phyloP scores from a whole-genome alignment of 2,329 filamentous ascomycete species.

The Didymella pomorum region DNA sequence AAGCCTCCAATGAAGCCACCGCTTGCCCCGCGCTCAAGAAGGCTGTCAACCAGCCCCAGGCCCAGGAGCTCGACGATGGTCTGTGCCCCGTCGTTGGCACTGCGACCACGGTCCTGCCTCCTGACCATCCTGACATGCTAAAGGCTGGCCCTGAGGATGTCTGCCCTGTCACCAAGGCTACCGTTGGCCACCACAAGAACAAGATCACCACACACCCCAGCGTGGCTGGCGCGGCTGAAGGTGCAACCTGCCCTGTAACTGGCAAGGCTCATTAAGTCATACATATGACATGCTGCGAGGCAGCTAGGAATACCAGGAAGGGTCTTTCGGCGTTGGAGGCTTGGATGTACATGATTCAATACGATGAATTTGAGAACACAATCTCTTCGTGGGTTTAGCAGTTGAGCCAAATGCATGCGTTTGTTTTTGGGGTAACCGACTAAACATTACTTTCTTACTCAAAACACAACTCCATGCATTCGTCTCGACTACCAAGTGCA shows the following conservation, averaged over 20 bases:
- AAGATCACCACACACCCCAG: slow-evolving; percentile 54
- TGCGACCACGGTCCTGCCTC: slow-evolving; percentile 53
- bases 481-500: too few relatives aligned
- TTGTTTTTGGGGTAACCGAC: too few relatives aligned
- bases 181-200: slow-evolving; percentile 53
- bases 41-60: slow-evolving; percentile 46
- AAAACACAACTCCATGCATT: too few relatives aligned
- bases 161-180: slow-evolving; percentile 57
- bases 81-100: slow-evolving; percentile 57
- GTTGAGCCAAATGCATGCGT: too few relatives aligned
- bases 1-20: slow-evolving; percentile 40
- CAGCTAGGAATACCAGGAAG: neutral
- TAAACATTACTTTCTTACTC: too few relatives aligned
- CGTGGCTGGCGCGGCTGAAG: slow-evolving; percentile 50
- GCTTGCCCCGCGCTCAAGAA: slow-evolving; percentile 54
- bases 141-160: slow-evolving; percentile 51
- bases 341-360: neutral
- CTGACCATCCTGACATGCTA: slow-evolving; percentile 52
- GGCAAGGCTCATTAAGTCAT: slow-evolving; percentile 37
- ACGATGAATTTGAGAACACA: neutral
- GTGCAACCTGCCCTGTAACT: slow-evolving; percentile 54
- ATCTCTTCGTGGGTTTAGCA: too few relatives aligned
- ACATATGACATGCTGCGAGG: neutral
- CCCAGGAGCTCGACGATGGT: slow-evolving; percentile 52
- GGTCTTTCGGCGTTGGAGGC: slow-evolving; percentile 16